These are phyloP conservation scores for Saccharum officinarum DNA, from an alignment of 176 grass and related monocot genomes.

Conservation along the genomic window DNA sequence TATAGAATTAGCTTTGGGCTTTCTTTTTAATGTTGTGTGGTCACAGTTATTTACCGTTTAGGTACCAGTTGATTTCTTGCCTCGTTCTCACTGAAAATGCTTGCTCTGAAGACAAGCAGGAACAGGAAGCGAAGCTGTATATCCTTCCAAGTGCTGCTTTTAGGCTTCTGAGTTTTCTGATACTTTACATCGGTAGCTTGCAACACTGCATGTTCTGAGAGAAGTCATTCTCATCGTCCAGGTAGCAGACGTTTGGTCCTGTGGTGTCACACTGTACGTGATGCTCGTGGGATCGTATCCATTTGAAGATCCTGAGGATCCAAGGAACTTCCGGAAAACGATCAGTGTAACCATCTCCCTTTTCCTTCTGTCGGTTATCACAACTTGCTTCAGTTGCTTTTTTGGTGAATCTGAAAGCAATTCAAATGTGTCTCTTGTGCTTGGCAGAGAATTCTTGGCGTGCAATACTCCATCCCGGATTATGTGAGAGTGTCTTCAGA, in stretches of 20 bases:
- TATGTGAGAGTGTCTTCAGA: conserved; percentile 81
- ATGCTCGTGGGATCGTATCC: conserved; percentile 96
- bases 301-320: conserved; percentile 95
- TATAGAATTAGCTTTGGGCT: background rate
- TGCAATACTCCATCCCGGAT: conserved; percentile 84
- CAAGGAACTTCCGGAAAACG: conserved; percentile 83
- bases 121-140: background rate
- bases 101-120: background rate
- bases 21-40: background rate
- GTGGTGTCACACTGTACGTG: conserved; percentile 88
- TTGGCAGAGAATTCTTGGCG: conserved; percentile 84
- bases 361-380: background rate
- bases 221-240: conserved; percentile 21
- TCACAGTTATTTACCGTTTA: background rate
- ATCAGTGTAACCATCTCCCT: conserved; percentile 50
- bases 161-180: background rate
- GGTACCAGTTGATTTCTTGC: background rate
- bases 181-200: background rate
- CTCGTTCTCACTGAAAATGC: background rate
- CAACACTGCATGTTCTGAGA: conserved; percentile 19
- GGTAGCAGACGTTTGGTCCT: conserved; percentile 96
- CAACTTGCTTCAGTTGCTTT: background rate
- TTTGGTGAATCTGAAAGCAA: conserved; percentile 14
- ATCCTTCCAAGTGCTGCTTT: background rate
- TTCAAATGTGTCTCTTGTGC: background rate